Conservation (phyloP, 2,329 filamentous ascomycete species). For the Sporothrix dimorphospora region DNA sequence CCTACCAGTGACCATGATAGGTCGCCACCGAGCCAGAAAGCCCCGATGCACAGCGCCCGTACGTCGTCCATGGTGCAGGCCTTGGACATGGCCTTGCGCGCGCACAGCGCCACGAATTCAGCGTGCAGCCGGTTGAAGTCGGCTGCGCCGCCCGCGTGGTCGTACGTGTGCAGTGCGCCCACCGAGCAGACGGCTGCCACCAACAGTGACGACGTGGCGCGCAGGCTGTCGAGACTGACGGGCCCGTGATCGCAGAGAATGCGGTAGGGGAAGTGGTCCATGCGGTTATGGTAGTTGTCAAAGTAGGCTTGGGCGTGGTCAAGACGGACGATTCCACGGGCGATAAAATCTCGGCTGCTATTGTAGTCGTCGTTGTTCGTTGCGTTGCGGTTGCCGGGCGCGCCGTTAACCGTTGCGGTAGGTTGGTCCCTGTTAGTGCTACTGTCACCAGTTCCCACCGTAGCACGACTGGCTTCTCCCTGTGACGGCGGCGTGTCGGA, state of each 20-base stretch:
- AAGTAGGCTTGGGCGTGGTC: slow-evolving; percentile 16
- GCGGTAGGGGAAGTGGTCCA: slow-evolving; percentile 27
- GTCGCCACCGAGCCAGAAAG: slow-evolving; percentile 26
- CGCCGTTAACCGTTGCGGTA: background rate
- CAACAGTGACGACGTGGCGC: slow-evolving; percentile 15
- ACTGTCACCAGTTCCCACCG: too few species aligned
- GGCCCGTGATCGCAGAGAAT: slow-evolving; percentile 23
- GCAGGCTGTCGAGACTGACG: slow-evolving; percentile 10
- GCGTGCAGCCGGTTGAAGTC: background rate
- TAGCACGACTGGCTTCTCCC: background rate
- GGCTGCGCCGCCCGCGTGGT: background rate
- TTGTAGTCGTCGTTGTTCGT: background rate
- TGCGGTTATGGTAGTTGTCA: slow-evolving; percentile 24
- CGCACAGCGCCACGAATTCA: slow-evolving; percentile 6
- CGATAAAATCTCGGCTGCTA: background rate
- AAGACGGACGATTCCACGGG: background rate
- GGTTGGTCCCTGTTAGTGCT: background rate
- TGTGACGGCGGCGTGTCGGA: slow-evolving; percentile 11
- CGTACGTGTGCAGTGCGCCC: slow-evolving; percentile 25
- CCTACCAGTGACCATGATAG: slow-evolving; percentile 24
- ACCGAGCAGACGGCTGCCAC: slow-evolving; percentile 23
- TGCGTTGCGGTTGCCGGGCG: background rate
- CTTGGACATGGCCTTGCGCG: slow-evolving; percentile 4
- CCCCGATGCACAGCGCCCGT: slow-evolving; percentile 26
- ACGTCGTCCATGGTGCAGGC: slow-evolving; percentile 23